Evolutionary conservation across 805 yeast genomes (phyloP).

Genomic region (Candida coleopterorum): DNA sequence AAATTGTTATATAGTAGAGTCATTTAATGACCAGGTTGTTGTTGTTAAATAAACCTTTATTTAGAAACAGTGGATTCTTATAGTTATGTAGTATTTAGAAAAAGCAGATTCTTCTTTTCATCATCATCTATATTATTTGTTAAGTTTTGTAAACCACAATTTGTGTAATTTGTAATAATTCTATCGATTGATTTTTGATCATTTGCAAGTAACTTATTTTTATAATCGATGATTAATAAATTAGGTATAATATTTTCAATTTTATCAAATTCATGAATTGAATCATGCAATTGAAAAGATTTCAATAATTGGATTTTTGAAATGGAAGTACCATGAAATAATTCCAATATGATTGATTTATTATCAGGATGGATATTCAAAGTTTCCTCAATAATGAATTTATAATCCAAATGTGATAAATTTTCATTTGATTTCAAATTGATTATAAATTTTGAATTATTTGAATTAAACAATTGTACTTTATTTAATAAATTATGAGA

Average conservation of each 20-base stretch:
- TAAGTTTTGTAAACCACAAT: conserved; percentile 25
- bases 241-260: conserved; percentile 1
- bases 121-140: conserved; percentile 44
- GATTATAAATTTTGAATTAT: background rate
- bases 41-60: too few species aligned
- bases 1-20: too few species aligned
- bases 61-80: too few species aligned
- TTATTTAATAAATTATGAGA: conserved; percentile 24
- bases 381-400: conserved; percentile 22
- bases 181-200: conserved; percentile 34
- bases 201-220: conserved; percentile 35
- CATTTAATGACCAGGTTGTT: too few species aligned
- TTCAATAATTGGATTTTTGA: conserved; percentile 6
- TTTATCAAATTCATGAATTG: conserved; percentile 11
- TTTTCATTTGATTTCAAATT: conserved; percentile 6
- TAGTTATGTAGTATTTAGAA: too few species aligned
- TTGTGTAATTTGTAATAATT: conserved; percentile 34
- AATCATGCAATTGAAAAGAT: conserved; percentile 10
- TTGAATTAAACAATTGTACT: conserved; percentile 13
- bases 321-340: conserved; percentile 9
- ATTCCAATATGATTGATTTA: conserved; percentile 17
- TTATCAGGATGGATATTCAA: conserved; percentile 34
- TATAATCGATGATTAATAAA: conserved; percentile 30
- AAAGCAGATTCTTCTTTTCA: conserved; percentile 14
- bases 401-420: conserved; percentile 16